Evolutionary conservation across 352 stramenopile species (phyloP).

Genomic region (Phytopythium ostracodes): DNA sequence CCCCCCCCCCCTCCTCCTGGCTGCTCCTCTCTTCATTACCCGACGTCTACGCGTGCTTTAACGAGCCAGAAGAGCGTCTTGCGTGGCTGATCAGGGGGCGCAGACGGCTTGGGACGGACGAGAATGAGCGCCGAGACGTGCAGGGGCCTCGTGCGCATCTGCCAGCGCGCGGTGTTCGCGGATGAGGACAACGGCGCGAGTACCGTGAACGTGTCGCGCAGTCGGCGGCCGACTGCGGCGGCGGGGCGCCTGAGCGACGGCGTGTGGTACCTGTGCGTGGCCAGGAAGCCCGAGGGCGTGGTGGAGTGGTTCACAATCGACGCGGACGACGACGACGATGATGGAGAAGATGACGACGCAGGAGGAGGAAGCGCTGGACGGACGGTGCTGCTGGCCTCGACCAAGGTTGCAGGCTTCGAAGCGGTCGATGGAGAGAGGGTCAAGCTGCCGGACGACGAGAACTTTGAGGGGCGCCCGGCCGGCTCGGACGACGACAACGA

Average conservation of each 20-base stretch:
- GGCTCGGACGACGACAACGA: conserved; percentile 6
- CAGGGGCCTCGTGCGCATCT: conserved; percentile 40
- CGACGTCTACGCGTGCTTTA: not conserved
- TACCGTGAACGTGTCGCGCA: conserved; percentile 1
- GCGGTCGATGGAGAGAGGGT: conserved; percentile 31
- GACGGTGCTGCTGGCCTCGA: conserved; percentile 24
- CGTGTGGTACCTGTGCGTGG: conserved; percentile 48
- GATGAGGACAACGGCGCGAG: conserved; percentile 9
- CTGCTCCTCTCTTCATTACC: not conserved
- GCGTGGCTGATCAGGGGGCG: not conserved
- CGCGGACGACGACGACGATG: conserved; percentile 24
- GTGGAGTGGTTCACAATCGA: conserved; percentile 44
- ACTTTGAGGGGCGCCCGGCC: conserved; percentile 9
- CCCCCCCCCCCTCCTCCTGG: not conserved
- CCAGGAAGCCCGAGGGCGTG: conserved; percentile 8
- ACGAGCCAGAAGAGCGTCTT: not conserved
- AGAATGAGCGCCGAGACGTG: conserved; percentile 10
- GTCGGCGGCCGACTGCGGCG: conserved; percentile 12
- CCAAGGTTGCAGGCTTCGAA: conserved; percentile 36
- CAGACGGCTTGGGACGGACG: too few species aligned
- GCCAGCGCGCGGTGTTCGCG: conserved; percentile 26
- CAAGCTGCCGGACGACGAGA: conserved; percentile 16
- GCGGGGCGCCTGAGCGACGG: conserved; percentile 25
- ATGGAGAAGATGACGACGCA: conserved; percentile 12
- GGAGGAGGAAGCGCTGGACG: conserved; percentile 9